Evolutionary conservation across 2,329 filamentous ascomycete species (phyloP).

Genomic region (Neocatenulostroma microsporum): DNA sequence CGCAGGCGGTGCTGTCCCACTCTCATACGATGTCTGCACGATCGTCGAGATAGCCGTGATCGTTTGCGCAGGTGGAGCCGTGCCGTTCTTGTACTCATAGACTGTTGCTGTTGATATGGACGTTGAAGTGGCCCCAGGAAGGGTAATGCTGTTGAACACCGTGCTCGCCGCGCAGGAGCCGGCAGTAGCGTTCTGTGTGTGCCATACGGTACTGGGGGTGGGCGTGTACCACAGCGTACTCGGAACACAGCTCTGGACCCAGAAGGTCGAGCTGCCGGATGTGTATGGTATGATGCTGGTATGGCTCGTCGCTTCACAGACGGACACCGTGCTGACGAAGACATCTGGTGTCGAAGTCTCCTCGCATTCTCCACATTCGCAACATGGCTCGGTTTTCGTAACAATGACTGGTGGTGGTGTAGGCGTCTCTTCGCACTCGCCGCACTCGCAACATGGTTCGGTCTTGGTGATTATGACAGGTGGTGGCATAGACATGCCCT

Average conservation of each 20-base stretch:
- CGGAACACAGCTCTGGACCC: constrained; percentile 5
- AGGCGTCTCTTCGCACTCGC: constrained; percentile 3
- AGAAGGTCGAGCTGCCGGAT: constrained; percentile 8
- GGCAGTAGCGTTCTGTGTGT: constrained; percentile 2
- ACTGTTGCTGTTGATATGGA: neutral
- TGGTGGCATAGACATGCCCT: constrained; percentile 1
- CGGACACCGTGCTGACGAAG: constrained; percentile 1
- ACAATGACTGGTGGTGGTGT: constrained; percentile 4
- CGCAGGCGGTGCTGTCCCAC: constrained; percentile 3
- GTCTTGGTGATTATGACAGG: constrained; percentile 4
- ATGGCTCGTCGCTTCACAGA: constrained; percentile 1
- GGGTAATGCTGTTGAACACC: too few species aligned
- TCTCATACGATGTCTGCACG: neutral
- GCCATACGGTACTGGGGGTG: neutral
- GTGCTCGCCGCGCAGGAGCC: neutral
- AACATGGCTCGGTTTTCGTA: constrained; percentile 5
- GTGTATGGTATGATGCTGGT: constrained; percentile 9
- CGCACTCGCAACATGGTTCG: constrained; percentile 7
- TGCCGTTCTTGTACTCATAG: neutral
- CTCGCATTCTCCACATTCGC: constrained; percentile 7
- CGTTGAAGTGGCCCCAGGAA: too few species aligned
- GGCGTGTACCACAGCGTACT: constrained; percentile 6
- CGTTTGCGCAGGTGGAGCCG: constrained; percentile 3
- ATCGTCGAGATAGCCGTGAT: constrained; percentile 1
- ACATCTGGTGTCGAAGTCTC: neutral